phyloP scores from a whole-genome alignment of 2,329 filamentous ascomycete species.

The Ceratocystis smalleyi region DNA sequence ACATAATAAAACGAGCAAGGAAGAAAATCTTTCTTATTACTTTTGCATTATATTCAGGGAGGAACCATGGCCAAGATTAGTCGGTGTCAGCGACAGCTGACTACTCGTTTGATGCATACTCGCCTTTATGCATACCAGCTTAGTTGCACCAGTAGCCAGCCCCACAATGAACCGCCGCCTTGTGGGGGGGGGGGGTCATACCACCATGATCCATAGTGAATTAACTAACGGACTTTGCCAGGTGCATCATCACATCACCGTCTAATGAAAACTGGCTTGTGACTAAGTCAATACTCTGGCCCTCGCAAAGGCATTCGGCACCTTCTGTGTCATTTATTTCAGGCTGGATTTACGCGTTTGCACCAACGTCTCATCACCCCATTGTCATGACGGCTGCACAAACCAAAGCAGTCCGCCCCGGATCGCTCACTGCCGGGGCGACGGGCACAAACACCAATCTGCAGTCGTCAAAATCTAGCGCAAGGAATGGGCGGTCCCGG shows the following conservation, averaged over 20 bases:
- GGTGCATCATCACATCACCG: background rate
- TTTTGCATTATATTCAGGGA: background rate
- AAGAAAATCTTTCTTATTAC: background rate
- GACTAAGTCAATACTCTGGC: background rate
- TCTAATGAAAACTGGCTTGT: background rate
- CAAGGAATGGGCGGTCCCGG: background rate
- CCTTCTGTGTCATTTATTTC: background rate
- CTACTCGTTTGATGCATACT: background rate
- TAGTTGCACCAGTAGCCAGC: background rate
- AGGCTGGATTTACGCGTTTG: background rate
- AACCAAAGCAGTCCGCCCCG: background rate
- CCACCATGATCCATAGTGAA: background rate
- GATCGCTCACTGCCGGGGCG: background rate
- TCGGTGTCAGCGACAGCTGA: background rate
- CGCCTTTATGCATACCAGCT: background rate
- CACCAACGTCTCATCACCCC: no score
- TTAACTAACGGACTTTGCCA: background rate
- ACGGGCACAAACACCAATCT: background rate
- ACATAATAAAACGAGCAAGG: background rate
- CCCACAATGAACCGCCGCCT: background rate
- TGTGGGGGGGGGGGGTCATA: background rate
- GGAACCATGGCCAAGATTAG: background rate
- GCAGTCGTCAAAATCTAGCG: background rate
- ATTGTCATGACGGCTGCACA: slow-evolving; percentile 7
- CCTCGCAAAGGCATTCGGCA: background rate